A percentile compares a stretch with the other conserved stretches of the same genome.
These are phyloP conservation scores for Cyberlindnera xylosilytica DNA, from an alignment of 805 yeast genomes.

Conservation along the genomic window DNA sequence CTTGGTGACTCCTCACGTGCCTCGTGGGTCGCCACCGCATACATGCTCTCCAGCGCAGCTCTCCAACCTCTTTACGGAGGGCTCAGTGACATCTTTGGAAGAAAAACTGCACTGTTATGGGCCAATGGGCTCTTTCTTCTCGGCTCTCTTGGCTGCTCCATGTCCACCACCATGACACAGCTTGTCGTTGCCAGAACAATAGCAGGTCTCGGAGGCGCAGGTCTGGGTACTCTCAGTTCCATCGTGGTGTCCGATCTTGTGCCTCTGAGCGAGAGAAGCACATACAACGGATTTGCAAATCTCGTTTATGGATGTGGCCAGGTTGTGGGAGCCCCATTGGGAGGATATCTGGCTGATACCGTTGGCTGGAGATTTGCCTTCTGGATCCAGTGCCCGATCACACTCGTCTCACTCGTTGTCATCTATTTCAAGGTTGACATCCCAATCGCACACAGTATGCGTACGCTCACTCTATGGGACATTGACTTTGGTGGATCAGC, in stretches of 20 bases:
- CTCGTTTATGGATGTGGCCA: conserved; percentile 35
- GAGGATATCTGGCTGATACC: conserved; percentile 33
- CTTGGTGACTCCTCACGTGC: conserved; percentile 34
- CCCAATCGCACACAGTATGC: conserved; percentile 22
- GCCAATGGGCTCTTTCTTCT: conserved; percentile 32
- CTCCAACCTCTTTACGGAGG: conserved; percentile 42
- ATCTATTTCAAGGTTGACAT: conserved; percentile 29
- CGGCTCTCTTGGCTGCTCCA: conserved; percentile 38
- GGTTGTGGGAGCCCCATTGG: conserved; percentile 38
- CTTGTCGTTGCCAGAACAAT: conserved; percentile 35
- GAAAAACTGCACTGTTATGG: conserved; percentile 34
- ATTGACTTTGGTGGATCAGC: conserved; percentile 30
- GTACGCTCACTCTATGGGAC: conserved; percentile 14
- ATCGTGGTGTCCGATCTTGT: conserved; percentile 39
- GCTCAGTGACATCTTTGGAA: conserved; percentile 37
- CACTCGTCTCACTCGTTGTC: conserved; percentile 29
- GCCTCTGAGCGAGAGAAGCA: conserved; percentile 34
- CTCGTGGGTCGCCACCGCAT: conserved; percentile 42
- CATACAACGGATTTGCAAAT: conserved; percentile 40
- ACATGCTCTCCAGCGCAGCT: conserved; percentile 38
- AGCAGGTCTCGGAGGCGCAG: conserved; percentile 43
- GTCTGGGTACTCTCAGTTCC: conserved; percentile 36
- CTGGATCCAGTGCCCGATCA: conserved; percentile 33
- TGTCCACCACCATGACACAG: conserved; percentile 28
- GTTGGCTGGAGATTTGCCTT: conserved; percentile 43